Evolutionary conservation across 208 protist genomes (phyloP), one percentile per base, ranked within the genome.

Genomic region (Trypanosoma mega): DNA sequence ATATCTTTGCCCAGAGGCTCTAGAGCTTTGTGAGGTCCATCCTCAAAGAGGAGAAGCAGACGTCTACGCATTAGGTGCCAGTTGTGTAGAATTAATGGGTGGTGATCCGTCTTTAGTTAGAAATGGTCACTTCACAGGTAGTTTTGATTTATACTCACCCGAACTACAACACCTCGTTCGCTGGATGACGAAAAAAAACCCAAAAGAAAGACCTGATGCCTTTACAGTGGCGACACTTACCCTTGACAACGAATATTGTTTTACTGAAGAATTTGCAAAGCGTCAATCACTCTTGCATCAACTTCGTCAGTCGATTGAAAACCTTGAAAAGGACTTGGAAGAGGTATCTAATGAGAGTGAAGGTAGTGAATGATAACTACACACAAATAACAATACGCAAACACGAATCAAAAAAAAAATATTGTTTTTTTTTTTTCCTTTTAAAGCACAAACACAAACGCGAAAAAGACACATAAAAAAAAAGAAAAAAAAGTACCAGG

Each of bases 11-110:
- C 80, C 78, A 0, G 81, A 91, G 60, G 65, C 85, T 24, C 66
- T 96, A 30, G 49, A 59, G 27, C 27, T 63, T 8, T 79, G 72
- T 50, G 64, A 67, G 1, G 43, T 63, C 23, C 9, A 37, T 2
- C 46, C 41, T 14, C 54, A 61, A 2, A 64, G 74, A 6, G 66
- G 65, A 9, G 76, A 90, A 58, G 80, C 84, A 14, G 92, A 97
- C 54, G 76, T 97, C 18, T 97, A 91, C 70, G 74, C 89, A 0
- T 72, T 97, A n/a, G 92, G 92, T 3, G 82, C 82, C n/a, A 93
- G 68, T 30, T 84, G 90, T 27, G 82, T 87, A 24, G 76, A 88
- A 41, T 70, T 96, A 37, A 89, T 88, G 77, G 68, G 63, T 14
- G 67, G 72, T 12, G 55, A 75, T 46, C 41, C 72, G 4, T 37